These are phyloP conservation scores for Claviceps sp. DNA, from an alignment of 2,329 filamentous ascomycete species.

Conservation along the genomic window DNA sequence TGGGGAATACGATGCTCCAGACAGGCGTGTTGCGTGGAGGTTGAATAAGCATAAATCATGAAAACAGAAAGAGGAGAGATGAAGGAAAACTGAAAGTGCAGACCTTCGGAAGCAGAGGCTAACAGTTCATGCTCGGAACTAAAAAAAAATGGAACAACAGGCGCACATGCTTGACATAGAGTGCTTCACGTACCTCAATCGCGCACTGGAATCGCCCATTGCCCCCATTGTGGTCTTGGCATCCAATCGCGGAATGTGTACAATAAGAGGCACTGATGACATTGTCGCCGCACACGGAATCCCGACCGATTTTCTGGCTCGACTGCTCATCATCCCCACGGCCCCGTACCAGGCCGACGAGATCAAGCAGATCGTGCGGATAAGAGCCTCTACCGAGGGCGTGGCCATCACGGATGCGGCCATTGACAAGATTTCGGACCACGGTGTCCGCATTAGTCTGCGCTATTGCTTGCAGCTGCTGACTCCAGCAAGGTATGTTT, in stretches of 20 bases:
- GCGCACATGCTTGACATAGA: slow-evolving; percentile 99
- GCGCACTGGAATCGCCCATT: slow-evolving; percentile 88
- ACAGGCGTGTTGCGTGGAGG: not conserved
- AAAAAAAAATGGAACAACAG: slow-evolving; percentile 28
- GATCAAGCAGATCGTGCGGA: slow-evolving; percentile 81
- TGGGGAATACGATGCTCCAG: not conserved
- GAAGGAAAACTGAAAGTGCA: not conserved
- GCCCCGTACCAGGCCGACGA: slow-evolving; percentile 78
- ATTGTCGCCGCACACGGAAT: slow-evolving; percentile 84
- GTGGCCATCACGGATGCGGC: slow-evolving; percentile 70
- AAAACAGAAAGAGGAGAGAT: not conserved
- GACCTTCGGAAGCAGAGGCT: not conserved
- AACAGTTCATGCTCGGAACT: not conserved
- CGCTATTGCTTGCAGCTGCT: slow-evolving; percentile 88
- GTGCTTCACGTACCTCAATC: slow-evolving; percentile 97
- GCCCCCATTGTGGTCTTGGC: slow-evolving; percentile 95
- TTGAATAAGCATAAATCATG: not conserved
- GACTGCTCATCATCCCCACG: slow-evolving; percentile 91
- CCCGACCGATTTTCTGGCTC: slow-evolving; percentile 82
- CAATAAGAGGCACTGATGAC: slow-evolving; percentile 76
- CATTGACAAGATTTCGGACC: slow-evolving; percentile 72
- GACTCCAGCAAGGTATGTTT: slow-evolving; percentile 58
- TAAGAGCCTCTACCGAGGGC: slow-evolving; percentile 70
- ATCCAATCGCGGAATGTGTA: slow-evolving; percentile 88
- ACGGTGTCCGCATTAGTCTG: slow-evolving; percentile 80